Evolutionary conservation across 257 asterid genomes (phyloP), one percentile per base, ranked within the genome.

Genomic region (Galeopsis tetrahit): DNA sequence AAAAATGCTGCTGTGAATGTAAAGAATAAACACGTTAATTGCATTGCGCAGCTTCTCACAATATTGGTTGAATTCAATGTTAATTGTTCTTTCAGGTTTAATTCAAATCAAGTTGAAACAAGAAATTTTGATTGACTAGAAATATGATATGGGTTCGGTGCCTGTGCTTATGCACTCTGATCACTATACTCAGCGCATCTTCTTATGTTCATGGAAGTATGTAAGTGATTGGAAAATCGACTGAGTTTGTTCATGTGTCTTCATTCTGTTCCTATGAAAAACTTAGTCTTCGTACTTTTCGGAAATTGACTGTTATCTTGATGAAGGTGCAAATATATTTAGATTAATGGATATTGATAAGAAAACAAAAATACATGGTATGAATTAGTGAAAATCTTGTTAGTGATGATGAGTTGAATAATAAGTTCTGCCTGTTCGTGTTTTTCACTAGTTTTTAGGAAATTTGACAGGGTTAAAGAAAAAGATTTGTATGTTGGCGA

Each of bases 401-500:
- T 40, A 35, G 46, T 32, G 31, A 38, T 78, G 66, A 33, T 38
- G 6, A 60, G 38, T 31, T 49, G 68, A 48, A 10, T 55, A 15
- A 51, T 44, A 64, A 69, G 21, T 67, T 71, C 4, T 40, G 52
- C 43, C 10, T 66, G 51, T 66, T 51, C 36, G 56, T 49, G 6
- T 70, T 7, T 21, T 42, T 68, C 38, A 63, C 31, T 5, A 28
- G 40, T 9, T 11, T 40, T 69, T 8, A 6, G 13, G 32, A 59
- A 10, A 67, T 43, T 60, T 73, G 68, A 59, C 79, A 89, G 92
- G 85, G 56, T 76, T 33, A 75, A 66, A 33, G 69, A 64, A 44
- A 87, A 78, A 42, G 77, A 60, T 73, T 67, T 91, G 81, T 44
- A 49, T 43, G 96, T 82, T 32, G 93, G 97, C 21, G 82, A 79